A percentile compares a stretch with the other conserved stretches of the same genome.
phyloP scores from a whole-genome alignment of 805 yeast genomes.

The Starmerella apis region DNA sequence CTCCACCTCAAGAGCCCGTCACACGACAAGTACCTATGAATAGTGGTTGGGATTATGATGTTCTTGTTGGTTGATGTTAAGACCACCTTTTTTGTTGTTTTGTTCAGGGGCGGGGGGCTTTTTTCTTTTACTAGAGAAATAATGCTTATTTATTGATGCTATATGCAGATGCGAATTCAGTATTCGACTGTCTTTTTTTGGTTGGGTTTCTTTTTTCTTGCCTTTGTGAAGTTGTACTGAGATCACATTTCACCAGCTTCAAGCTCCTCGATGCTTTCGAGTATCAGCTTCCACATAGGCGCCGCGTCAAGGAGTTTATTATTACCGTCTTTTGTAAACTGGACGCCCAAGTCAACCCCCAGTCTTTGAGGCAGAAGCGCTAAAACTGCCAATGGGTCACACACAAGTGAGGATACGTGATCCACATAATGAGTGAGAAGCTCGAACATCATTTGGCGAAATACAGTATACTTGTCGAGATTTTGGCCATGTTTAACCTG shows the following conservation, averaged over 20 bases:
- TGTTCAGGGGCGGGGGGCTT: no score
- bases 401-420: constrained; percentile 56
- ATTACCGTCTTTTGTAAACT: constrained; percentile 29
- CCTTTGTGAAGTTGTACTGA: no score
- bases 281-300: constrained; percentile 23
- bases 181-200: background rate
- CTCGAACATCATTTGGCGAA: constrained; percentile 48
- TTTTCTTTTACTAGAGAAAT: background rate
- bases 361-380: constrained; percentile 40
- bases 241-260: constrained; percentile 20
- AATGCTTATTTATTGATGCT: constrained; percentile 7
- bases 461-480: constrained; percentile 32
- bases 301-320: constrained; percentile 19
- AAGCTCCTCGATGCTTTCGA: constrained; percentile 24
- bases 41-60: background rate
- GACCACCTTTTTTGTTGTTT: background rate
- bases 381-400: constrained; percentile 66
- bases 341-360: constrained; percentile 18
- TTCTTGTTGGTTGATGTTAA: background rate
- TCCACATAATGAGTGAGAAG: constrained; percentile 43
- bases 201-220: no score
- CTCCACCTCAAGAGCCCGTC: constrained; percentile 18
- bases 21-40: background rate
- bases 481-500: constrained; percentile 33
- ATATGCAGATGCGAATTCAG: background rate